Conservation (phyloP, 2,329 filamentous ascomycete species). For the Ascochyta rabiei region DNA sequence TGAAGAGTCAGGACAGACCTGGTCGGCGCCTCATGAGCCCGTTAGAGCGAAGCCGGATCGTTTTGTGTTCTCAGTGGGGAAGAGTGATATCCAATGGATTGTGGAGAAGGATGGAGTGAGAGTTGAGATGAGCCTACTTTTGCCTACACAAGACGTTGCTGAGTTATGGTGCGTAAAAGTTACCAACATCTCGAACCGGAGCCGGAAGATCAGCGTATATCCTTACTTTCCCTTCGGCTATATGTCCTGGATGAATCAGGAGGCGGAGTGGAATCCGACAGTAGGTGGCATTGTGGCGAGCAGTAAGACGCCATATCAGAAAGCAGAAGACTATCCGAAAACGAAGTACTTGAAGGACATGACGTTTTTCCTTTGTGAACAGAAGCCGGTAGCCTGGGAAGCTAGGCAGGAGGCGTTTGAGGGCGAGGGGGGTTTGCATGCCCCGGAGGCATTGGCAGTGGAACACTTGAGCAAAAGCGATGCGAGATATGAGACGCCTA, state of each 20-base stretch:
- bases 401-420: conserved; percentile 60
- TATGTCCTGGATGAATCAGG: conserved; percentile 68
- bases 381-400: conserved; percentile 59
- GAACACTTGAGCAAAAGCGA: conserved; percentile 54
- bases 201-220: conserved; percentile 59
- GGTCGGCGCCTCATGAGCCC: conserved; percentile 63
- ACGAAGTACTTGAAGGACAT: conserved; percentile 64
- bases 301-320: conserved; percentile 64
- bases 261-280: conserved; percentile 58
- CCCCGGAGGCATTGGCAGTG: conserved; percentile 54
- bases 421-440: conserved; percentile 62
- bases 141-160: conserved; percentile 61
- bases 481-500: conserved; percentile 62
- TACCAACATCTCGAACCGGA: conserved; percentile 55
- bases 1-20: conserved; percentile 57
- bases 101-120: conserved; percentile 59
- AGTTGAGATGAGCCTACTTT: conserved; percentile 58
- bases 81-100: conserved; percentile 62
- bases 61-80: conserved; percentile 62
- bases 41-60: conserved; percentile 56
- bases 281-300: conserved; percentile 59
- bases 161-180: conserved; percentile 63
- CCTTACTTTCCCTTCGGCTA: conserved; percentile 66
- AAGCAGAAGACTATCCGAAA: conserved; percentile 63
- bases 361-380: conserved; percentile 63